Evolutionary conservation across 371 early-diverging fungal species (phyloP).

Genomic region (Mucor circinelloides): DNA sequence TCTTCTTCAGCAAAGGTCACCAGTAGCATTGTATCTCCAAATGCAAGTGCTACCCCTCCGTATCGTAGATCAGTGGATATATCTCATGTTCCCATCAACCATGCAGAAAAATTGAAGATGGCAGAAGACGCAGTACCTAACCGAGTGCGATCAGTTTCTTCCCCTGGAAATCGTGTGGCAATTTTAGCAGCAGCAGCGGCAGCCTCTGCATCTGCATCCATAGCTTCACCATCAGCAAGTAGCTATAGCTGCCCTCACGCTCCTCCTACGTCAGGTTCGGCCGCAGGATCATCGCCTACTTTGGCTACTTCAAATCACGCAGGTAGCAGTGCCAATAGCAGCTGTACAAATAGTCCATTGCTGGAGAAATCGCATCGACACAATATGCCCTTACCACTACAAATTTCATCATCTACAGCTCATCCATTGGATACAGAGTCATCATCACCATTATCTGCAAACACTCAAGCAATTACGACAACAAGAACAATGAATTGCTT

Average conservation of each 20-base stretch:
- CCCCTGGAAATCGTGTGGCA: slow-evolving; percentile 20
- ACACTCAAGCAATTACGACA: background rate
- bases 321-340: background rate
- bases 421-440: slow-evolving; percentile 11
- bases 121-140: background rate
- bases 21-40: background rate
- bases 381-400: background rate
- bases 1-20: background rate
- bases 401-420: background rate
- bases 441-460: background rate
- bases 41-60: background rate
- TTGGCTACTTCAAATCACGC: too few relatives aligned
- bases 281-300: background rate
- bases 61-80: slow-evolving; percentile 22
- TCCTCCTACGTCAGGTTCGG: background rate
- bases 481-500: slow-evolving; percentile 54
- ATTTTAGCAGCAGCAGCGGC: background rate
- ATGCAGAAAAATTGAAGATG: slow-evolving; percentile 10
- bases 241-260: background rate
- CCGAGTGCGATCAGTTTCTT: slow-evolving; percentile 20
- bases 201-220: background rate
- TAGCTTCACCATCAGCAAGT: background rate
- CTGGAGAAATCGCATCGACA: background rate
- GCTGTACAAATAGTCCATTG: background rate
- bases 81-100: slow-evolving; percentile 11